Conservation (phyloP, 1,284 basidiomycete genomes). For the Leccinum subatratum region DNA sequence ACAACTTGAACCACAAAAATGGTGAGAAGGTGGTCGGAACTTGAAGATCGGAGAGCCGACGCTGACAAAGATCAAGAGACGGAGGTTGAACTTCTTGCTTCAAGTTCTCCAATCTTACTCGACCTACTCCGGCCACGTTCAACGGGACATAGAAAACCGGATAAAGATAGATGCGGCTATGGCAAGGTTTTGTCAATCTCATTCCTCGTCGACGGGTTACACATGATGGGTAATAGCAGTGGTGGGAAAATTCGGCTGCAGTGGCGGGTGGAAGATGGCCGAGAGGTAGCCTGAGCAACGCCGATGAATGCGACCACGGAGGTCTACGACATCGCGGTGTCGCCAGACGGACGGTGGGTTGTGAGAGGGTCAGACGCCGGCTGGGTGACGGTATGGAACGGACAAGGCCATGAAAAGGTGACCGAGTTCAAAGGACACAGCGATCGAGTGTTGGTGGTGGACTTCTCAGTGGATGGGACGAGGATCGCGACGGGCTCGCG, state of each 20-base stretch:
- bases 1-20: not conserved
- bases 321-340: not conserved
- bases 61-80: not conserved
- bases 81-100: no score
- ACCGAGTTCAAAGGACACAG: not conserved
- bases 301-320: not conserved
- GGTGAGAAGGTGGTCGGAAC: not conserved
- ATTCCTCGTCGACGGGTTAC: slow-evolving; percentile 1
- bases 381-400: not conserved
- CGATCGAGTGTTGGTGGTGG: not conserved
- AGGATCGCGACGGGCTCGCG: not conserved
- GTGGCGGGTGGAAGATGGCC: not conserved
- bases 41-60: not conserved
- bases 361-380: not conserved
- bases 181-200: not conserved
- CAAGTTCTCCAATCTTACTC: not conserved
- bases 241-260: not conserved
- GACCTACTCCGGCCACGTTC: not conserved
- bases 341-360: not conserved
- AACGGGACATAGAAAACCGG: not conserved
- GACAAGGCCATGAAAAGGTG: not conserved
- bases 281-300: not conserved
- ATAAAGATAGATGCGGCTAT: not conserved
- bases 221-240: no score
- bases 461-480: not conserved